Evolutionary conservation across 1,284 basidiomycete species (phyloP), one percentile per base, ranked within the genome.

Genomic region (Jaminaea rosea): DNA sequence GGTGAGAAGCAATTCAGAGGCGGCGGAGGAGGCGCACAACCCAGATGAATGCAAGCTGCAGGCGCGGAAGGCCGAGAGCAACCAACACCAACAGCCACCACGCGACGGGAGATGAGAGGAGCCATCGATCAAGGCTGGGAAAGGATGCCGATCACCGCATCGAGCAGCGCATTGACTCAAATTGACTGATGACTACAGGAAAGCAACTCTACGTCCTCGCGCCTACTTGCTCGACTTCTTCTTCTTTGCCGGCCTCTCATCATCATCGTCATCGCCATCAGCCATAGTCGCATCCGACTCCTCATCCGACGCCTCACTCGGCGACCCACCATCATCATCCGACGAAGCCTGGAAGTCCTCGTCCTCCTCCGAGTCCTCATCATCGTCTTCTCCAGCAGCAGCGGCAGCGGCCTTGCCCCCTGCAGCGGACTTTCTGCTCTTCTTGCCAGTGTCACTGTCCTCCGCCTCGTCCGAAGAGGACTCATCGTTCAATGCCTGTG

Each of bases 331-430:
- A 31, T 69, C 69, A 36, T 59, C 56, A 9, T 58, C 56, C 0
- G 60, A 62, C n/a, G 58, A 62, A 3, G 84, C 89, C 60, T 84
- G 76, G 80, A 97, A 97, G 77, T 94, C 91, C 72, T 91, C 92
- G 75, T 80, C 78, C 55, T 63, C 68, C 29, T 73, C 71, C 31
- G 66, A 69, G 39, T 75, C 74, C 46, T 69, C 67, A 39, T 73
- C 73, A 26, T 62, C 62, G n/a, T 61, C 62, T 50, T 32, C 48
- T 10, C 46, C 49, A 19, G 36, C 52, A 3, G 47, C 52, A 8
- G 53, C 56, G 1, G 47, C 54, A 6, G 52, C 49, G 5, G n/a
- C n/a, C 26, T 44, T 34, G 28, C 19, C 32, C 23, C 41, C 41
- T 13, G n/a, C 23, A 13, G 81, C 81, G 9, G 83, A 83, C 65